Base-by-base conservation (phyloP, 192 early-diverging fungal species). In the Umbelopsis vinacea region DNA sequence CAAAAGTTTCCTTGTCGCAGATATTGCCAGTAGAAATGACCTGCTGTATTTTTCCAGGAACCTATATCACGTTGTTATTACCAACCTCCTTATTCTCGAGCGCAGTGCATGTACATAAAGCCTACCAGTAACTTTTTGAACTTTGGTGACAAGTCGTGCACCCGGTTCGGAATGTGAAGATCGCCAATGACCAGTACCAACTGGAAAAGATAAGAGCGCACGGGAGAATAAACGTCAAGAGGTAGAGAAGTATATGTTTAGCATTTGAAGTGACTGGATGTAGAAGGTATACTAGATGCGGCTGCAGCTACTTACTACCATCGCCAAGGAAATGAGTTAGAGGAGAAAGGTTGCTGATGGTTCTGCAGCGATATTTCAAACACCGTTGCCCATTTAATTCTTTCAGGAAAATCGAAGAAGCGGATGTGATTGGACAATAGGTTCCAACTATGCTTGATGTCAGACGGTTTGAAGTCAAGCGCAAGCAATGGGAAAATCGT, bases 21-120 rank as follows among this genome's bases (percentile, higher is more conserved):
- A 95, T 79, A 78, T 98, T 98, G 38, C 97, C 97, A 6, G 95
- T 97, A 76, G 90, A 93, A 50, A 99, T 87, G 74, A 98, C 95
- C 76, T 93, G 91, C 78, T 97, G 93, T 71, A 99, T 99, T 79
- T 99, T 99, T 46, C 97, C 97, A 9, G 94, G 93, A 6, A 93
- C 89, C 86, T 88, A 75, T 48, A 35, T 66, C 9, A 24, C 19
- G n/a, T 40, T 26, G 33, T 26, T 38, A 46, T 7, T n/a, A 12
- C 37, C 23, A 67, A 8, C 15, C 3, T 2, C 6, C 21, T 66
- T 17, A 26, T 23, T 19, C 40, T 66, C 35, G 23, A 23, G 6
- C 1, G 19, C 68, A 22, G 14, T 55, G 37, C 8, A 22, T 33
- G 10, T 15, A 3, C 5, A 14, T 33, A 74, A 0, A 23, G 17